Percentiles rank a stretch among this genome's conserved stretches.
phyloP scores from a whole-genome alignment of 768 basidiomycete species.

The Chalciporus piperatus region DNA sequence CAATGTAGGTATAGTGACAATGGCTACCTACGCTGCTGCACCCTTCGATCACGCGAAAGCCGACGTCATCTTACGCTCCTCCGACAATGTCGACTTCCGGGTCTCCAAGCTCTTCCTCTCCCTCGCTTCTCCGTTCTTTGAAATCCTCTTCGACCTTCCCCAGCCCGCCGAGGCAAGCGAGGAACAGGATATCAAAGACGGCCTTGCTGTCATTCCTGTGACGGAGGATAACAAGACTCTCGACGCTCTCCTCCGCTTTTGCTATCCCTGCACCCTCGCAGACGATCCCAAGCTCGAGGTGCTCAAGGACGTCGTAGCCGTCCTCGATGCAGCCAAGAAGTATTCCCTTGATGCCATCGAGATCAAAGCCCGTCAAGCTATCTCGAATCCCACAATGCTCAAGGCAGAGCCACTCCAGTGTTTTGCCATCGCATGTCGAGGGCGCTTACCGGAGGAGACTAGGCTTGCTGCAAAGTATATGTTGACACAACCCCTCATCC shows the following conservation, averaged over 20 bases:
- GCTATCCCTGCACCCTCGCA: constrained; percentile 21
- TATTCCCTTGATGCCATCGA: constrained; percentile 16
- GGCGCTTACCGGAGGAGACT: constrained; percentile 20
- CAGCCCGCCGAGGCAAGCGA: constrained; percentile 12
- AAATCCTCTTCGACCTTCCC: constrained; percentile 30
- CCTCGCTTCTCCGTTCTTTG: constrained; percentile 33
- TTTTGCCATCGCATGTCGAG: constrained; percentile 30
- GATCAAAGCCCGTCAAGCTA: constrained; percentile 11
- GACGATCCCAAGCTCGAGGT: constrained; percentile 20
- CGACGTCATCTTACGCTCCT: constrained; percentile 26
- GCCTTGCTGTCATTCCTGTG: constrained; percentile 20
- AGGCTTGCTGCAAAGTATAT: constrained; percentile 27
- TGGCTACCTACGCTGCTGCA: constrained; percentile 9
- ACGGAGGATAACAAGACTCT: constrained; percentile 20
- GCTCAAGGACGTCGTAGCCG: background rate
- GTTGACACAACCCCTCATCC: constrained; percentile 24
- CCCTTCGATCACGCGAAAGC: constrained; percentile 22
- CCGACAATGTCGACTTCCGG: constrained; percentile 29
- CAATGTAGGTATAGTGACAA: background rate
- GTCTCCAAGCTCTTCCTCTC: constrained; percentile 33
- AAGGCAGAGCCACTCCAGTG: constrained; percentile 24
- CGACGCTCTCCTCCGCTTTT: constrained; percentile 23
- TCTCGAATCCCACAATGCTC: constrained; percentile 20
- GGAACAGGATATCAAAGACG: constrained; percentile 14
- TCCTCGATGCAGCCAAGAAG: constrained; percentile 18